phyloP scores from a whole-genome alignment of 768 basidiomycete species.

The Tulasnella sp. region DNA sequence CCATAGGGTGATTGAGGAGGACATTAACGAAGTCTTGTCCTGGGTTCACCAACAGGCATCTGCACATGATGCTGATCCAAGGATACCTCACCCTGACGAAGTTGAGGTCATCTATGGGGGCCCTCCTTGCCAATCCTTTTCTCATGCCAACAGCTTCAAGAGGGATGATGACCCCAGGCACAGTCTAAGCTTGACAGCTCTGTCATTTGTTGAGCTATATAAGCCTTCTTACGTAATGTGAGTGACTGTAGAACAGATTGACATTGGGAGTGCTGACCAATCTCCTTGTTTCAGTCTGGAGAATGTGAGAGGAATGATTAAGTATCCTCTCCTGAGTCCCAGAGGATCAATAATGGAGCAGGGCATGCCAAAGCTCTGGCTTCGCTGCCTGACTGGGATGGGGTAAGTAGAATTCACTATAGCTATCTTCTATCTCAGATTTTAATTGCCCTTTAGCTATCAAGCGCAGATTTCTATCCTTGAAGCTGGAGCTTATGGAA shows the following conservation, averaged over 20 bases:
- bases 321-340: slow-evolving; percentile 32
- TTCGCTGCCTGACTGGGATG: slow-evolving; percentile 51
- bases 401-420: slow-evolving; percentile 31
- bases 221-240: slow-evolving; percentile 16
- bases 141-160: slow-evolving; percentile 57
- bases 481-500: slow-evolving; percentile 46
- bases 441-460: slow-evolving; percentile 22
- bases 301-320: slow-evolving; percentile 9
- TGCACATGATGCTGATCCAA: neutral
- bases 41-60: slow-evolving; percentile 25
- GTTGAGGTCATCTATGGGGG: slow-evolving; percentile 57
- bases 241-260: neutral
- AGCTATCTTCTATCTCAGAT: neutral
- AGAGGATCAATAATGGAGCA: slow-evolving; percentile 53
- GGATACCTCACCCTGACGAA: slow-evolving; percentile 34
- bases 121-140: slow-evolving; percentile 75
- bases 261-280: too few relatives aligned
- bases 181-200: slow-evolving; percentile 37
- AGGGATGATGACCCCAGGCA: slow-evolving; percentile 42
- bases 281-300: neutral
- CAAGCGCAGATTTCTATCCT: slow-evolving; percentile 40
- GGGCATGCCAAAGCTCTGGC: slow-evolving; percentile 62
- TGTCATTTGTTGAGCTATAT: slow-evolving; percentile 38
- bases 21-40: slow-evolving; percentile 49
- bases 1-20: slow-evolving; percentile 51